Conservation (phyloP, 2,329 filamentous ascomycete genomes). For the Fusarium sp. region DNA sequence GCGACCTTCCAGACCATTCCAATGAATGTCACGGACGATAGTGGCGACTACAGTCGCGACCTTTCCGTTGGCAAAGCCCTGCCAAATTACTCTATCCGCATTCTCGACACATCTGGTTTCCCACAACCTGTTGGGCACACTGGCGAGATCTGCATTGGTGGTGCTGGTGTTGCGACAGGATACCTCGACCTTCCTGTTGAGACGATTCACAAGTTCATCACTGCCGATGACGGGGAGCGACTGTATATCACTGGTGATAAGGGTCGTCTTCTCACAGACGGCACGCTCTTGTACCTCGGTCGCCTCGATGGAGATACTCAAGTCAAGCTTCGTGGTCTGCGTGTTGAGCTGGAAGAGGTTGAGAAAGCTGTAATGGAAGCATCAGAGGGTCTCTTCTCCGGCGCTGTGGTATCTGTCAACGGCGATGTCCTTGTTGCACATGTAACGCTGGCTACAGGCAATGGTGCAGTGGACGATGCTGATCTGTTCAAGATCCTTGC, state of each 20-base stretch:
- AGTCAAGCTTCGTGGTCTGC: conserved; percentile 61
- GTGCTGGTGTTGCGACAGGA: conserved; percentile 13
- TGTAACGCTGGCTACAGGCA: not conserved
- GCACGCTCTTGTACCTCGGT: conserved; percentile 52
- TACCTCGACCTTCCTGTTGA: conserved; percentile 10
- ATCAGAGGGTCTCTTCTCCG: conserved; percentile 4
- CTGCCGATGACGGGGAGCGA: not conserved
- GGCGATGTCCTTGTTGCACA: not conserved
- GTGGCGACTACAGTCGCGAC: not conserved
- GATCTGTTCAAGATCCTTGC: not conserved
- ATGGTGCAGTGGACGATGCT: not conserved
- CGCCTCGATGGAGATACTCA: conserved; percentile 59
- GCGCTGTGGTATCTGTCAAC: conserved; percentile 5
- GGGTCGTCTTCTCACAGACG: conserved; percentile 48
- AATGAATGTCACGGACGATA: not conserved
- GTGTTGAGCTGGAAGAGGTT: conserved; percentile 62
- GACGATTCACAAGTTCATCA: conserved; percentile 10
- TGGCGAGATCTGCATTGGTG: conserved; percentile 22
- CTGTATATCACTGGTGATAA: conserved; percentile 38
- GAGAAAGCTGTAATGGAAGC: conserved; percentile 19
- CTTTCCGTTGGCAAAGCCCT: not conserved
- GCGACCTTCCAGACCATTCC: not conserved
- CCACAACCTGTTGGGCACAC: not conserved
- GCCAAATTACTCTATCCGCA: conserved; percentile 1
- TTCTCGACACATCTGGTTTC: not conserved